These are phyloP conservation scores for Termitomyces sp. DNA, from an alignment of 768 basidiomycete genomes.

Conservation along the genomic window DNA sequence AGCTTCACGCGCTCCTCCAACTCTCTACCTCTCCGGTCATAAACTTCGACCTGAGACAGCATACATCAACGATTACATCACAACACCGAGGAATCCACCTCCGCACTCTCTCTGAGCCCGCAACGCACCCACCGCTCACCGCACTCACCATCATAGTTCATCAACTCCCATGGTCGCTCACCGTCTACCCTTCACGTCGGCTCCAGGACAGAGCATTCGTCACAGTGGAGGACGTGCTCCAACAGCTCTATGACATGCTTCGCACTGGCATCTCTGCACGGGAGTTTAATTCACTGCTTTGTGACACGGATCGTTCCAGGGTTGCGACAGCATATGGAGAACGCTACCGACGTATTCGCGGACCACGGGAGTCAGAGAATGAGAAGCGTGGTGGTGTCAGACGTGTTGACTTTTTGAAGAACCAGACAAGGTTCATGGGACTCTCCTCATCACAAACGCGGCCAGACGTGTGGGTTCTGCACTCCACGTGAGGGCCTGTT, in stretches of 20 bases:
- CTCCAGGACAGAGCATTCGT: conserved; percentile 15
- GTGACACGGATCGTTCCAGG: conserved; percentile 25
- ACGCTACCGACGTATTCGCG: conserved; percentile 34
- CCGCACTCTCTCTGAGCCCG: conserved; percentile 24
- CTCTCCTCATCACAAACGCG: conserved; percentile 24
- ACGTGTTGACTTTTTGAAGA: conserved; percentile 54
- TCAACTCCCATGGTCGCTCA: conserved; percentile 29
- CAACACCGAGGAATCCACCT: conserved; percentile 19
- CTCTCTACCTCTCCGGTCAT: conserved; percentile 15
- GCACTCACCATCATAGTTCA: conserved; percentile 21
- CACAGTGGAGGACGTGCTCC: conserved; percentile 30
- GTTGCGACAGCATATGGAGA: conserved; percentile 42
- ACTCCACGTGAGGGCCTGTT: neutral
- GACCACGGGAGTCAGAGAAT: conserved; percentile 27
- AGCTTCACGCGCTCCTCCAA: conserved; percentile 22
- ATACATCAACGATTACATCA: conserved; percentile 19
- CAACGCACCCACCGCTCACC: conserved; percentile 25
- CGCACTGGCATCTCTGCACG: conserved; percentile 32
- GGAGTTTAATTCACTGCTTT: conserved; percentile 37
- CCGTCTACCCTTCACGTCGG: conserved; percentile 20
- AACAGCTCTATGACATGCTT: conserved; percentile 28
- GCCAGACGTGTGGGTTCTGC: conserved; percentile 27
- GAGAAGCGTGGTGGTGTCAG: conserved; percentile 49
- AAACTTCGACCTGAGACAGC: conserved; percentile 22
- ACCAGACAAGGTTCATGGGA: conserved; percentile 37